Evolutionary conservation across 495 filamentous ascomycete genomes (phyloP), one percentile per base, ranked within the genome.

Genomic region (Pyronema domesticum): DNA sequence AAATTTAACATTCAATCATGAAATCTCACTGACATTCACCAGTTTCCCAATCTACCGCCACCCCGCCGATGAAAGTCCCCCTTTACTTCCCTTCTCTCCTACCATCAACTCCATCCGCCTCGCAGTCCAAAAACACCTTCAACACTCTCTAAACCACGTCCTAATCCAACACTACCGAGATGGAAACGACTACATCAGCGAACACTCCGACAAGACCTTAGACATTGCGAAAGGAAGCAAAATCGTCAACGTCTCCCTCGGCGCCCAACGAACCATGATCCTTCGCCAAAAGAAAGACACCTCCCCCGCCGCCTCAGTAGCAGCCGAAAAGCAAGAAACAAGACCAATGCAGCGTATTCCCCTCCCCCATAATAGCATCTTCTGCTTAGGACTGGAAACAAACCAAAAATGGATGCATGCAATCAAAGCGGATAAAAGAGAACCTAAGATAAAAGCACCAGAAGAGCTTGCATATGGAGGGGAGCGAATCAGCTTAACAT

Each of bases 151-250:
- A 13, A 98, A 98, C 64, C 91, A 98, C 62, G 87, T 83, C 8
- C 73, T 98, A 11, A 89, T 96, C 36, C 91, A 98, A 64, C 76
- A 89, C 42, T 98, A 98, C 62, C 88, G 91, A 8, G 74, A 77
- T 59, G 89, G 93, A 15, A 75, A 81, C n/a, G 91, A 98, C 66
- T 83, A 85, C 59, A 99, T 99, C 56, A 94, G 87, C 7, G 93
- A 99, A 63, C 91, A 99, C 65, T 87, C 83, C 33, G 91, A 99
- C 63, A 99, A 99, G 69, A 95, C 89, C 0, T 69, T 99, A 6
- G 91, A 99, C 59, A 93, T 99, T 51, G 80, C 77, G 36, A 79
- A 75, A 42, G 80, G 76, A 10, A 88, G 80, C 10, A 85, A 70
- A 54, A 94, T 99, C 56, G 87, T 86, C 52, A 96, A 96, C 64